Evolutionary conservation across 1,284 basidiomycete species (phyloP).

Genomic region (Phlebopus sp.): DNA sequence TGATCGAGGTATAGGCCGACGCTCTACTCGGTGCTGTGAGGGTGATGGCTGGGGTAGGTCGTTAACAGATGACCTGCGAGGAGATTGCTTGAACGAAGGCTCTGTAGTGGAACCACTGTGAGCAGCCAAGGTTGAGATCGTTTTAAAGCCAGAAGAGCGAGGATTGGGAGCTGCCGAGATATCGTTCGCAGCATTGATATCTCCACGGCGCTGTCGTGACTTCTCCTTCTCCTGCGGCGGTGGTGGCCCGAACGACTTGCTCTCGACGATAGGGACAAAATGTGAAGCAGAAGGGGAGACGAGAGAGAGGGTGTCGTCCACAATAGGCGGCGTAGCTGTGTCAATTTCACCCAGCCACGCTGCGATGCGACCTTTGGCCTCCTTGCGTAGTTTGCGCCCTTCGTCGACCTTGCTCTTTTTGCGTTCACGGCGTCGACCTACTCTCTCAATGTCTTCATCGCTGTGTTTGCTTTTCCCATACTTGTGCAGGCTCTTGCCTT

Average conservation of each 20-base stretch:
- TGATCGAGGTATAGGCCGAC: slow-evolving; percentile 7
- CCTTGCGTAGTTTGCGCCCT: slow-evolving; percentile 41
- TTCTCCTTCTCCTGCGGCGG: slow-evolving; percentile 13
- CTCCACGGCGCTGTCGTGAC: slow-evolving; percentile 3
- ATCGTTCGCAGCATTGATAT: slow-evolving; percentile 15
- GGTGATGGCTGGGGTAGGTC: slow-evolving; percentile 16
- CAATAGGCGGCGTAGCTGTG: slow-evolving; percentile 40
- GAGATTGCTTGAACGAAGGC: slow-evolving; percentile 14
- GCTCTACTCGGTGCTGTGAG: background rate
- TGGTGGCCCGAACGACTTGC: slow-evolving; percentile 20
- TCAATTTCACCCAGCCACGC: slow-evolving; percentile 71
- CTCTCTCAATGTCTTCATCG: slow-evolving; percentile 32
- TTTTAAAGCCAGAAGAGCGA: slow-evolving; percentile 70
- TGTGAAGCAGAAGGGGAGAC: slow-evolving; percentile 22
- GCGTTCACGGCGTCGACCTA: slow-evolving; percentile 22
- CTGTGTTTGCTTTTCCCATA: slow-evolving; percentile 30
- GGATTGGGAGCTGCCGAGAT: slow-evolving; percentile 53
- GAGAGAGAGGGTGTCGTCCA: slow-evolving; percentile 21
- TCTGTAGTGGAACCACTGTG: slow-evolving; percentile 3
- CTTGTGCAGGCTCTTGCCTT: slow-evolving; percentile 25
- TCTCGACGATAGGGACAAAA: slow-evolving; percentile 23
- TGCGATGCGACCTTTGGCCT: slow-evolving; percentile 68
- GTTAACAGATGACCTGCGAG: slow-evolving; percentile 25
- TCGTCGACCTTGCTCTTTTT: slow-evolving; percentile 32
- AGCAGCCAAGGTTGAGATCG: slow-evolving; percentile 47